phyloP scores from a whole-genome alignment of 352 stramenopile species.

The Phytopythium ostracodes region DNA sequence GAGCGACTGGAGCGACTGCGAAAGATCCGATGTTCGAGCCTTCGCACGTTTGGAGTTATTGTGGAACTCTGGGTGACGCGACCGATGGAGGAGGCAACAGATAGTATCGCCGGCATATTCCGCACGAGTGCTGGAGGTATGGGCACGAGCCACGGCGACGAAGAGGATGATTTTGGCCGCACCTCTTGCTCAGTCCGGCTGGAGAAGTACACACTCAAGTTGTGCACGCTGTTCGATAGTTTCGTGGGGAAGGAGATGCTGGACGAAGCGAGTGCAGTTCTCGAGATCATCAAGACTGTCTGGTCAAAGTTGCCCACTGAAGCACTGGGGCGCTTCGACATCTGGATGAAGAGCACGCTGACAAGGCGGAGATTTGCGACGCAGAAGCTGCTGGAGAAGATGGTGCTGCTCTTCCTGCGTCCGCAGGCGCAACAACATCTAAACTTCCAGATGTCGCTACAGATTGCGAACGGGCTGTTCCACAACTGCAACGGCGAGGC shows the following conservation, averaged over 20 bases:
- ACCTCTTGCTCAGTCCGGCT: conserved; percentile 11
- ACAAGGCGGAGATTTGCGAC: conserved; percentile 10
- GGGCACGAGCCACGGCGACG: conserved; percentile 5
- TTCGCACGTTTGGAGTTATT: conserved; percentile 13
- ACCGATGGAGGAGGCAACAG: conserved; percentile 15
- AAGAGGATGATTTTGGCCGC: conserved; percentile 17
- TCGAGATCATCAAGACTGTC: conserved; percentile 12
- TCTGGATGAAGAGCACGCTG: conserved; percentile 30
- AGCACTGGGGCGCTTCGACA: conserved; percentile 12
- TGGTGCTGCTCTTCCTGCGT: conserved; percentile 28
- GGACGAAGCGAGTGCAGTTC: conserved; percentile 13
- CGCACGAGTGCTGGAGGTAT: conserved; percentile 1
- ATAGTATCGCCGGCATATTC: conserved; percentile 15
- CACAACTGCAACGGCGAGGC: conserved; percentile 26
- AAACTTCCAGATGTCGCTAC: conserved; percentile 17
- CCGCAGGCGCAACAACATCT: conserved; percentile 18
- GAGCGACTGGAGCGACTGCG: background rate
- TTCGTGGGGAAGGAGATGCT: conserved; percentile 10
- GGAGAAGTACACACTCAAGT: conserved; percentile 18
- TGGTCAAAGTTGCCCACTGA: conserved; percentile 16
- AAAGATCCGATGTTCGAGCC: conserved; percentile 13
- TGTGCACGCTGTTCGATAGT: conserved; percentile 23
- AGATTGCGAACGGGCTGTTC: conserved; percentile 29
- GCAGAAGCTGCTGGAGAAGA: conserved; percentile 26
- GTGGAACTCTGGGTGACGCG: conserved; percentile 19